These are phyloP conservation scores for Blastocystis sp. DNA, from an alignment of 352 stramenopile genomes.

Conservation along the genomic window DNA sequence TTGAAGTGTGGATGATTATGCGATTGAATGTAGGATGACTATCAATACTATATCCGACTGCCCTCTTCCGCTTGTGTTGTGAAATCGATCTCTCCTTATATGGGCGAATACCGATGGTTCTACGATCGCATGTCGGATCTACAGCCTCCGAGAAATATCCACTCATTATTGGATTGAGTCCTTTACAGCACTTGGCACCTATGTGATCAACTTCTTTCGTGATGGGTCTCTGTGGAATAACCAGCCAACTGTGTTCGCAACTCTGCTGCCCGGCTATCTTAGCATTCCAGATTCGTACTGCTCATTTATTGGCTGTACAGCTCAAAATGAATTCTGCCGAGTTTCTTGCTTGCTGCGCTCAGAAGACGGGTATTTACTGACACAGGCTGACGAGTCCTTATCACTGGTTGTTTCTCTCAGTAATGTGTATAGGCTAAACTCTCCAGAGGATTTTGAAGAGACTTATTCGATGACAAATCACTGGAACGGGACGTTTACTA, in stretches of 20 bases:
- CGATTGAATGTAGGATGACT: background rate
- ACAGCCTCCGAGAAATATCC: slow-evolving; percentile 13
- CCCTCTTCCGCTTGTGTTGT: background rate
- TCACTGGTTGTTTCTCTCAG: background rate
- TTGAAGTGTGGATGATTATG: background rate
- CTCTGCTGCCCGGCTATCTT: background rate
- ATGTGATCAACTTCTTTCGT: background rate
- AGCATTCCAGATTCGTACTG: background rate
- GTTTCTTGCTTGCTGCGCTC: background rate
- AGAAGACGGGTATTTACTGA: background rate
- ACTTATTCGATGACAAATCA: background rate
- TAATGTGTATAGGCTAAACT: background rate
- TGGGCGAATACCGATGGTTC: background rate
- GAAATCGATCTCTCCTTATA: background rate
- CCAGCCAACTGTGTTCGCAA: background rate
- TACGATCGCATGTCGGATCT: slow-evolving; percentile 18
- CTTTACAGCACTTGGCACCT: background rate
- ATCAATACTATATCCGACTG: background rate
- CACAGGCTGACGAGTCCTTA: background rate
- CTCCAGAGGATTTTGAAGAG: background rate
- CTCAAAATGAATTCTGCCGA: background rate
- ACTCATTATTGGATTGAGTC: background rate
- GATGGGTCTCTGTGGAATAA: background rate
- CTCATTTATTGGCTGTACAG: background rate
- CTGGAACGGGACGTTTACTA: background rate